phyloP scores from a whole-genome alignment of 1,139 yeast genomes.

The Zygoascus hellenicus region DNA sequence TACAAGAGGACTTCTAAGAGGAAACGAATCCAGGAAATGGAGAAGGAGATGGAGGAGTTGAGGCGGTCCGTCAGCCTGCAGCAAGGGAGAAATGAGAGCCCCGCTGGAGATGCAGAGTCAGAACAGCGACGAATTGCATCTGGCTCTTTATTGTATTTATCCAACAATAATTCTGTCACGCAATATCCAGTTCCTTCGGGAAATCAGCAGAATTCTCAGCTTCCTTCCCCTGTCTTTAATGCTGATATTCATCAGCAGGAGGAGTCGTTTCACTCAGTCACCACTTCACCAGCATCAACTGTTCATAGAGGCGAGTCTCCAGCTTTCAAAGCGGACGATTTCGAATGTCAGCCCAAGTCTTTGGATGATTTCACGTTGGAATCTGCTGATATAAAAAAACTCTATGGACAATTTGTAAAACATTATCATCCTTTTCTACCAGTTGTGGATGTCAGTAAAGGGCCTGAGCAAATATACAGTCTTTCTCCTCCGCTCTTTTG shows the following conservation, averaged over 20 bases:
- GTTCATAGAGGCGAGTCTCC: background rate
- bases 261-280: background rate
- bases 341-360: slow-evolving; percentile 54
- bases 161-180: slow-evolving; percentile 7
- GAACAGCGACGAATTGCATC: slow-evolving; percentile 20
- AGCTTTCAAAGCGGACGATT: background rate
- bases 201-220: slow-evolving; percentile 10
- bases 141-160: slow-evolving; percentile 19
- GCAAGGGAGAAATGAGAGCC: background rate
- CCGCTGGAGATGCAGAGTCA: slow-evolving; percentile 13
- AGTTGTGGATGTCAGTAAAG: slow-evolving; percentile 71
- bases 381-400: slow-evolving; percentile 54
- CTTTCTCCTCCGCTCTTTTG: slow-evolving; percentile 87
- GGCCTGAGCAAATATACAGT: slow-evolving; percentile 73
- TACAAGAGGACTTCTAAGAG: slow-evolving; percentile 87
- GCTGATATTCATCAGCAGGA: slow-evolving; percentile 7
- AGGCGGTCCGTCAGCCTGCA: slow-evolving; percentile 29
- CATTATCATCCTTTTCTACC: slow-evolving; percentile 83
- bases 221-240: slow-evolving; percentile 20
- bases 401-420: slow-evolving; percentile 64
- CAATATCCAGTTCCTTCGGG: slow-evolving; percentile 11
- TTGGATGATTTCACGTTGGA: slow-evolving; percentile 60
- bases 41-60: slow-evolving; percentile 66
- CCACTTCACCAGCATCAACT: slow-evolving; percentile 6
- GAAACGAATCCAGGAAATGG: slow-evolving; percentile 70